Base-by-base conservation (phyloP, 352 stramenopile species). In the Globisporangium echinulatum region DNA sequence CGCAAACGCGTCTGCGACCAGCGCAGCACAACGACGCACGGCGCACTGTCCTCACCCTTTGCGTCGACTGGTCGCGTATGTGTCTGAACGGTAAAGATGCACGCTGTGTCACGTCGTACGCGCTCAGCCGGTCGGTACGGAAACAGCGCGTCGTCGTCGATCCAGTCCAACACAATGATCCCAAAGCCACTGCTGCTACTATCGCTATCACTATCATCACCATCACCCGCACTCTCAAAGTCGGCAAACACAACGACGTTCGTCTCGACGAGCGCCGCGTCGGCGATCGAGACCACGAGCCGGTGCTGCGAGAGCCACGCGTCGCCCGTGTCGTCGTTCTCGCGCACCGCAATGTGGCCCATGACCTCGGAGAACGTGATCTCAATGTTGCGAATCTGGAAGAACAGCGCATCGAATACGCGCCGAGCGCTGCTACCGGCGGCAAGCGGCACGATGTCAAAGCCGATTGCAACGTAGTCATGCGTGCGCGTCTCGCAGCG, bases 301-400 rank as follows among this genome's bases (percentile, higher is more conserved):
- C 76, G 76, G 47, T 75, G 69, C 58, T 77, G 69, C 17, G 66
- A 72, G 33, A 77, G 64, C 1, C 72, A 69, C 4, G 61, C 59
- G 2, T 56, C 57, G 50, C 72, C 50, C 40, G 52, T 68, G 57
- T 79, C 69, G 47, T 83, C 73, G 57, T 77, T 68, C 48, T 83
- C 69, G 46, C 73, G 76, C 48, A 82, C 69, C 33, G 69, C 74
- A 42, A 81, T 69, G 61, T 75, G 71, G 15, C 73, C 73, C 33
- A 82, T 66, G 37, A 76, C 68, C 60, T 85, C 71, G 11, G 71
- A 78, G n/a, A 82, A 67, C 7, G 58, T 74, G 42, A 85, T 78
- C 58, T 85, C 75, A 51, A 79, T 77, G 48, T 69, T 74, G 53
- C 62, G 70, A 42, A 76, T 64, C 54, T 67, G 69, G 25, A 64